A percentile compares a stretch with the other conserved stretches of the same genome.
Conservation (phyloP, 2,329 filamentous ascomycete genomes). For the Metarhizium sp. region DNA sequence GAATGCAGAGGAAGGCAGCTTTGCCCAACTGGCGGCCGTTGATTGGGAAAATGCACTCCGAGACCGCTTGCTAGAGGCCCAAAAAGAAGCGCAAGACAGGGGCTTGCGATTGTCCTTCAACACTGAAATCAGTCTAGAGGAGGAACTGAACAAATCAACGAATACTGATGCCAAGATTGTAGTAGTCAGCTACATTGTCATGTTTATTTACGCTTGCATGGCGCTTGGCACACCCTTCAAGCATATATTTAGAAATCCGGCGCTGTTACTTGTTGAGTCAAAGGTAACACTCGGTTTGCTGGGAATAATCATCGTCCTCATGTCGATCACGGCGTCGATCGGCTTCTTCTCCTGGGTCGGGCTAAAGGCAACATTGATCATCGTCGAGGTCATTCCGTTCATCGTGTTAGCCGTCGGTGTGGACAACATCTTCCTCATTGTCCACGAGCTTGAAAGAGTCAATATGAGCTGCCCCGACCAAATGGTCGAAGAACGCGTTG, state of each 20-base stretch:
- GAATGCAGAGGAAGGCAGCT: slow-evolving; percentile 68
- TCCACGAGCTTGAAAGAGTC: slow-evolving; percentile 94
- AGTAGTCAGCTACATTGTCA: slow-evolving; percentile 92
- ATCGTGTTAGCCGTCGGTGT: slow-evolving; percentile 93
- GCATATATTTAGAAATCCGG: slow-evolving; percentile 72
- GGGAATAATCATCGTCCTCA: slow-evolving; percentile 89
- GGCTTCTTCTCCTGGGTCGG: slow-evolving; percentile 88
- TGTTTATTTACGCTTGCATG: slow-evolving; percentile 95
- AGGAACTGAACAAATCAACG: slow-evolving; percentile 94
- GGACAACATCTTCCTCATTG: slow-evolving; percentile 97
- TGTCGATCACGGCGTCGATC: slow-evolving; percentile 94
- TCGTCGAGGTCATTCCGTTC: slow-evolving; percentile 97
- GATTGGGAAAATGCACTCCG: slow-evolving; percentile 83
- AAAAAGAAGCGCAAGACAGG: slow-evolving; percentile 66
- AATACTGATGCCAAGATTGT: slow-evolving; percentile 98
- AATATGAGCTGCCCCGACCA: slow-evolving; percentile 88
- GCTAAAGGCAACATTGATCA: slow-evolving; percentile 92
- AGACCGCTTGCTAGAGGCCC: slow-evolving; percentile 63
- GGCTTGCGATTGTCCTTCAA: slow-evolving; percentile 88
- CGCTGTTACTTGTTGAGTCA: slow-evolving; percentile 81
- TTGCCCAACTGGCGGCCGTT: slow-evolving; percentile 63
- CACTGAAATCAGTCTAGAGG: slow-evolving; percentile 87
- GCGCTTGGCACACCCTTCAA: slow-evolving; percentile 79
- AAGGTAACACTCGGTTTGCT: slow-evolving; percentile 94
- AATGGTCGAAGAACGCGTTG: slow-evolving; percentile 75